Base-by-base conservation (phyloP, 306 rosid genomes). In the Citrullus amarus region DNA sequence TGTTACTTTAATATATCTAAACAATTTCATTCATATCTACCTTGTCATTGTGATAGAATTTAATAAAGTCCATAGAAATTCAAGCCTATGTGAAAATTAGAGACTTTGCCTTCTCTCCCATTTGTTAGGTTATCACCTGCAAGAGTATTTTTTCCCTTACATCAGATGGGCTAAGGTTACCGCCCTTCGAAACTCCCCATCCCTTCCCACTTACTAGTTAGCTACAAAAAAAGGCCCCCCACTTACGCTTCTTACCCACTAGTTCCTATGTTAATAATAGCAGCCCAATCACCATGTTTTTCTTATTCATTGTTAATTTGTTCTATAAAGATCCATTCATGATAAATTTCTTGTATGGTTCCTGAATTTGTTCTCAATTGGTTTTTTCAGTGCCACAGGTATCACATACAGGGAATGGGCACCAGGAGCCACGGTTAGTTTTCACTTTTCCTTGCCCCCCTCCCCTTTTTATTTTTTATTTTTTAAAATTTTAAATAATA, bases 341-440 rank as follows among this genome's bases (percentile, higher is more conserved):
- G 15, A 60, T 59, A 17, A 44, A 16, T 28, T 32, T 2, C 75
- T 77, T 9, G 62, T 66, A 46, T 65, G 59, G 57, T 68, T 72
- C 48, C 85, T 81, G 59, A 83, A 79, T 69, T 39, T 83, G 57
- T 16, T 79, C 79, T 77, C 56, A 79, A 75, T 84, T 84, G 79
- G 72, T 73, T 66, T 16, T 80, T 85, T 81, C 97, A 95, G 98
- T 82, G 83, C 93, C 63, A 81, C 90, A 39, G 98, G 98, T 83
- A 88, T 95, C 82, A 91, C 96, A 69, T 95, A 92, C 82, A 84
- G 97, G 78, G 98, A 95, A 85, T 95, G 98, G 98, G 98, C 98
- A 41, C 98, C 98, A 61, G 98, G 89, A 80, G 98, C 98, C 73
- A 91, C 82, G 98, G 98, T 95, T 87, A 22, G 85, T 83, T 75